A percentile compares a stretch with the other conserved stretches of the same genome.
Evolutionary conservation across 1,139 yeast species (phyloP).

Genomic region (Neolecta irregularis): DNA sequence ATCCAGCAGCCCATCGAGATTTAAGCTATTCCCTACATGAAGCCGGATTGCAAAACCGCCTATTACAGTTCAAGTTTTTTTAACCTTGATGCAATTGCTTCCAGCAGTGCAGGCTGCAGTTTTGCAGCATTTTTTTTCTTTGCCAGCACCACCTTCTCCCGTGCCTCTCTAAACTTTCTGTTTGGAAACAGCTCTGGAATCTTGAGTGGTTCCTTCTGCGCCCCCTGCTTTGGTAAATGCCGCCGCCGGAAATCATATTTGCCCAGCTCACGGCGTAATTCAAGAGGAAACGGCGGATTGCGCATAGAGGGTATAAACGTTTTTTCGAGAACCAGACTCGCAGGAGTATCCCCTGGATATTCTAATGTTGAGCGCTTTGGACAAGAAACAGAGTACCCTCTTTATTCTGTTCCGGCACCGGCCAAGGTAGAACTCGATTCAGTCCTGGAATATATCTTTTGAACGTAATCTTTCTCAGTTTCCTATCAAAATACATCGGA

Average conservation of each 20-base stretch:
- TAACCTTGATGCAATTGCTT: too few species aligned
- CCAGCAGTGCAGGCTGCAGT: too few species aligned
- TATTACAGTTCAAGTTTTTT: too few species aligned
- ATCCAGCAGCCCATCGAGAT: too few species aligned
- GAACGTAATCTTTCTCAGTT: constrained; percentile 12
- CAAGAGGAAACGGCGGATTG: constrained; percentile 18
- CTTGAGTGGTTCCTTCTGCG: too few species aligned
- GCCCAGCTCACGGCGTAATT: constrained; percentile 19
- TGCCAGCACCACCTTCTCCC: too few species aligned
- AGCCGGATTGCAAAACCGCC: too few species aligned
- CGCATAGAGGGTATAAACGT: constrained; percentile 19
- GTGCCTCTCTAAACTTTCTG: too few species aligned
- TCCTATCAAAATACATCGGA: constrained; percentile 10
- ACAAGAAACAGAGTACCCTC: constrained; percentile 4
- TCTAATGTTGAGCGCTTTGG: constrained; percentile 8
- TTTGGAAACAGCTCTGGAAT: too few species aligned
- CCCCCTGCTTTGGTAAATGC: too few species aligned
- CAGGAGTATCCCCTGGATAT: constrained; percentile 17
- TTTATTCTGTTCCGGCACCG: constrained; percentile 9
- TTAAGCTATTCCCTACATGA: too few species aligned
- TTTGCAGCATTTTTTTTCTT: too few species aligned
- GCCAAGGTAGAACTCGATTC: constrained; percentile 12
- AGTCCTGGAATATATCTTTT: constrained; percentile 12
- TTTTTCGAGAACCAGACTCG: constrained; percentile 5
- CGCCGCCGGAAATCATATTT: constrained; percentile 16